Base-by-base conservation (phyloP, 1,284 basidiomycete genomes). In the Boletellus deceptivus region DNA sequence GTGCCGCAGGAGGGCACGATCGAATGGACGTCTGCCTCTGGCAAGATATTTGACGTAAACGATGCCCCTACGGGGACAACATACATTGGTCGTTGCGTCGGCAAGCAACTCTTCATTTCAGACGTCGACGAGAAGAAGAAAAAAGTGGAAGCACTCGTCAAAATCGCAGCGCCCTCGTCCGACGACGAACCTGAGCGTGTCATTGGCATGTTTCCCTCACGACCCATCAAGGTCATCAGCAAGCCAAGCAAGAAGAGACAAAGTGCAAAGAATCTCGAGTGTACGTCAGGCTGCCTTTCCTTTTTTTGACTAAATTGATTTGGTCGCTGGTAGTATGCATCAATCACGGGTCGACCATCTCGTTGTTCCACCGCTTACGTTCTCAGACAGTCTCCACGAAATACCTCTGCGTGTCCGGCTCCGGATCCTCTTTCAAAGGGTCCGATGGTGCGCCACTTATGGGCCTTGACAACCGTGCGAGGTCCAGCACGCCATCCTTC, bases 231-330 rank as follows among this genome's bases (percentile, higher is more conserved):
- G 71, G 91, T 98, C 61, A 98, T 98, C 72, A 91, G 89, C 71
- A 96, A 96, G 70, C 93, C 93, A 3, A 92, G 89, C 76, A 97
- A 98, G 78, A 98, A 98, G 78, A 81, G 93, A 61, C 91, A 94
- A 68, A 93, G 86, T 67, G 89, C 88, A 55, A 93, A 95, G 76
- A 93, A 94, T 59, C 80, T 93, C 5, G 95, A 97, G 68, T 75
- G 93, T 93, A 68, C 76, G 92, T 62, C 83, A 39, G 11, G 10
- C 11, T 11, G 29, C 54, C 49, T 61, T 50, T 42, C 54, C 55
- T 37, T 36, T 54, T 54, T 48, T 49, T 59, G 43, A 51, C 49
- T 56, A 42, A 52, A 46, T 37, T 55, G 45, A 55, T 55, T 48
- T 38, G 46, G 34, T 54, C 37, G n/a, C 46, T 52, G 46, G 48